Percentiles rank a stretch among this genome's conserved stretches.
phyloP scores from a whole-genome alignment of 805 yeast species.

The Yamadazyma endophytica region DNA sequence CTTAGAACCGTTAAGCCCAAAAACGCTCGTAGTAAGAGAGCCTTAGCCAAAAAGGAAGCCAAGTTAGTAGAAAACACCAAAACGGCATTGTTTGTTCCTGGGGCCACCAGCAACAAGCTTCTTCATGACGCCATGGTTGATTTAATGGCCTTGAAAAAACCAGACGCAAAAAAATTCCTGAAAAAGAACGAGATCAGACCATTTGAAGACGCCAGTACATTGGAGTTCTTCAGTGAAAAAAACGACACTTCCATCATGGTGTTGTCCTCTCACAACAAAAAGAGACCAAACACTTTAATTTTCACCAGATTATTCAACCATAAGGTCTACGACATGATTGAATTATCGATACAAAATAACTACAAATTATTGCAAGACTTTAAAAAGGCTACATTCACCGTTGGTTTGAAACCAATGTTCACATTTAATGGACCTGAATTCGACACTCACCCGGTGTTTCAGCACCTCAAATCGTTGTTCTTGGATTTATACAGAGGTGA shows the following conservation, averaged over 20 bases:
- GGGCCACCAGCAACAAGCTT: slow-evolving; percentile 70
- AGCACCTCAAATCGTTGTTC: slow-evolving; percentile 82
- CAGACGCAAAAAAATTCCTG: slow-evolving; percentile 78
- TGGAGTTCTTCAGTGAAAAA: slow-evolving; percentile 93
- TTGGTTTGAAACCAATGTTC: slow-evolving; percentile 94
- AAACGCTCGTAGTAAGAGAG: slow-evolving; percentile 94
- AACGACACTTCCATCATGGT: slow-evolving; percentile 87
- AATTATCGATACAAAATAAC: slow-evolving; percentile 67
- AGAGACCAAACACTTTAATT: slow-evolving; percentile 87
- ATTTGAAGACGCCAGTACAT: slow-evolving; percentile 79
- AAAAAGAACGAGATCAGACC: slow-evolving; percentile 89
- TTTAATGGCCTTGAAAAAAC: slow-evolving; percentile 85
- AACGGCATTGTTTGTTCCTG: slow-evolving; percentile 88
- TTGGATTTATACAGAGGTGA: slow-evolving; percentile 89
- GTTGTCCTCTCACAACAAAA: slow-evolving; percentile 74
- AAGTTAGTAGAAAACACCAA: slow-evolving; percentile 87
- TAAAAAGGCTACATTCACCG: slow-evolving; percentile 70
- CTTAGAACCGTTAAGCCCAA: slow-evolving; percentile 57
- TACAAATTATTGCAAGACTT: slow-evolving; percentile 73
- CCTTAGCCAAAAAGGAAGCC: slow-evolving; percentile 82
- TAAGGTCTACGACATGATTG: slow-evolving; percentile 91
- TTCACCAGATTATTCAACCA: slow-evolving; percentile 87
- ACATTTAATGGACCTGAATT: slow-evolving; percentile 89
- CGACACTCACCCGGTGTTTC: slow-evolving; percentile 81
- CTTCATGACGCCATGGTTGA: slow-evolving; percentile 89